Conservation (phyloP, 495 filamentous ascomycete genomes). For the Xylaria palmicola region DNA sequence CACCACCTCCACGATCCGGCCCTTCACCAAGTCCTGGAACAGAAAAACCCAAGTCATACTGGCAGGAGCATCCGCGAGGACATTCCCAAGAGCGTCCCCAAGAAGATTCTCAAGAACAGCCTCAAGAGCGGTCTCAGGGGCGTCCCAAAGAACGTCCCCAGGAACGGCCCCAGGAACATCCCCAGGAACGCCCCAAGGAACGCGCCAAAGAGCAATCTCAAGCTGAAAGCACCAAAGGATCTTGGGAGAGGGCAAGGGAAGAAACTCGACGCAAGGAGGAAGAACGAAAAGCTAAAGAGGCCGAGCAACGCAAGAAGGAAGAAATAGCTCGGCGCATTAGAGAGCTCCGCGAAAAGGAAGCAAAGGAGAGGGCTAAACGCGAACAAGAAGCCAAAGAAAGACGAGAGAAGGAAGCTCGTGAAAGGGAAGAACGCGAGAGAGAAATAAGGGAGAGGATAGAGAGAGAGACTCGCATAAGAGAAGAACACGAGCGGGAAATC, state of each 20-base stretch:
- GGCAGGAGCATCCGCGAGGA: constrained; percentile 40
- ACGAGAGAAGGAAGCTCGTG: constrained; percentile 33
- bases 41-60: constrained; percentile 39
- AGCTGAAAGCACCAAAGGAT: constrained; percentile 39
- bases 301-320: constrained; percentile 48
- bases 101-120: not conserved
- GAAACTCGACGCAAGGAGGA: constrained; percentile 64
- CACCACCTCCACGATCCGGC: constrained; percentile 37
- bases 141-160: constrained; percentile 20
- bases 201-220: constrained; percentile 4
- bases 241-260: constrained; percentile 71
- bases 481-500: constrained; percentile 51
- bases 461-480: constrained; percentile 44
- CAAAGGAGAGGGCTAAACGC: constrained; percentile 50
- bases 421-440: constrained; percentile 36
- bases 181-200: not conserved
- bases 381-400: constrained; percentile 51
- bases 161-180: constrained; percentile 1
- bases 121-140: constrained; percentile 1
- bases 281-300: constrained; percentile 55
- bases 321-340: constrained; percentile 50
- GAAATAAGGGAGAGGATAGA: constrained; percentile 46
- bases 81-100: constrained; percentile 8
- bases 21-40: constrained; percentile 29
- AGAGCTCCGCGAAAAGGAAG: constrained; percentile 61